These are phyloP conservation scores for Sarcomyxa edulis DNA, from an alignment of 768 basidiomycete species.

Conservation along the genomic window DNA sequence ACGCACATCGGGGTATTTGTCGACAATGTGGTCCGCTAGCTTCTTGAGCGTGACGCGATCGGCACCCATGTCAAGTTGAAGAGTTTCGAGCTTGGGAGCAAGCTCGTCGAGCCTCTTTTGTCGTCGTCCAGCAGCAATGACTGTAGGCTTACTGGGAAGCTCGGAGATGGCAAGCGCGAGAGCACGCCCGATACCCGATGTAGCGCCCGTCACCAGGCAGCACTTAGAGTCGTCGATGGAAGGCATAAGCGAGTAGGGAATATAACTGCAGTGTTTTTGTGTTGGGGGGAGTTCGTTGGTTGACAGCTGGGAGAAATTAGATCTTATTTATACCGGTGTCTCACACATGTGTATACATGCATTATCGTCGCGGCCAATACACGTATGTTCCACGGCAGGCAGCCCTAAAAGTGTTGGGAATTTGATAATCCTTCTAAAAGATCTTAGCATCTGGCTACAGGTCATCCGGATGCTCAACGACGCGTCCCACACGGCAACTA, in stretches of 20 bases:
- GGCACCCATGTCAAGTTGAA: constrained; percentile 25
- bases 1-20: constrained; percentile 10
- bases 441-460: too few species aligned
- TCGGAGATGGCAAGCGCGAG: constrained; percentile 3
- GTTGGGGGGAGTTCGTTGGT: too few species aligned
- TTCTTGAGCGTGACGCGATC: constrained; percentile 19
- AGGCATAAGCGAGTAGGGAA: too few species aligned
- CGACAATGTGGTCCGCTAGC: constrained; percentile 20
- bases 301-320: too few species aligned
- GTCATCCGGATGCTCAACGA: too few species aligned
- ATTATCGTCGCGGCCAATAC: too few species aligned
- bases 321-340: neutral
- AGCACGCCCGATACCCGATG: constrained; percentile 8
- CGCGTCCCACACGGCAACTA: too few species aligned
- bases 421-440: too few species aligned
- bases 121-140: constrained; percentile 33
- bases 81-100: constrained; percentile 15
- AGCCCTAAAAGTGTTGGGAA: too few species aligned
- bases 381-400: too few species aligned
- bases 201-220: constrained; percentile 16
- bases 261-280: too few species aligned
- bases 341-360: neutral
- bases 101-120: constrained; percentile 19
- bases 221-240: constrained; percentile 15
- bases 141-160: constrained; percentile 22